Conservation (phyloP, 176 grass and related monocot species). For the Microstegium vimineum region DNA sequence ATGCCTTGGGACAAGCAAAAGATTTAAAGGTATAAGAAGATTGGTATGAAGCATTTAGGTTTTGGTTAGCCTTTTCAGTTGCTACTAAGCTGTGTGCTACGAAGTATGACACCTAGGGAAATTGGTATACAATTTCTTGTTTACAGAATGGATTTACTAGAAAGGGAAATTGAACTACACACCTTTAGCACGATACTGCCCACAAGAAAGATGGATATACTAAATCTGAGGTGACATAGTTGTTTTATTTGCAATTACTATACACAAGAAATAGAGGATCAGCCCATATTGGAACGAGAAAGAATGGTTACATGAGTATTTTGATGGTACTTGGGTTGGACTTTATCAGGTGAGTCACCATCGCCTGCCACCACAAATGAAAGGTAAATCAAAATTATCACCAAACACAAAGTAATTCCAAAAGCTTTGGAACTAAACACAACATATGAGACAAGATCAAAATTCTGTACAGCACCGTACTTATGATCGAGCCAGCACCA, state of each 20-base stretch:
- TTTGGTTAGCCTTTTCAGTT: background rate
- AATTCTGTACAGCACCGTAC: constrained; percentile 14
- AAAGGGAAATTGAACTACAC: background rate
- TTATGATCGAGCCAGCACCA: constrained; percentile 39
- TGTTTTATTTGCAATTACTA: background rate
- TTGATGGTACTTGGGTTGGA: constrained; percentile 39
- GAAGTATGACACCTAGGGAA: background rate
- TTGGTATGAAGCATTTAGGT: background rate
- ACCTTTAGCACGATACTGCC: background rate
- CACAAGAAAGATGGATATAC: background rate
- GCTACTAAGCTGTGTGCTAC: background rate
- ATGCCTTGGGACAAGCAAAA: background rate
- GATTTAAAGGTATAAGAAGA: background rate
- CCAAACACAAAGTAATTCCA: background rate
- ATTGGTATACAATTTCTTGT: background rate
- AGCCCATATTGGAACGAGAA: background rate
- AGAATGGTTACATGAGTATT: constrained; percentile 27
- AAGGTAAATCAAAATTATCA: background rate
- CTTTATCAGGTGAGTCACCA: constrained; percentile 70
- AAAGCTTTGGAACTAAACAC: background rate
- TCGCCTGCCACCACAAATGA: constrained; percentile 48
- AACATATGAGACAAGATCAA: background rate
- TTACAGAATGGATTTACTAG: background rate
- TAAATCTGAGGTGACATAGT: background rate
- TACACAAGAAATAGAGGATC: background rate